Conservation (phyloP, 1,139 yeast species). For the Saccharomyces hybrid region DNA sequence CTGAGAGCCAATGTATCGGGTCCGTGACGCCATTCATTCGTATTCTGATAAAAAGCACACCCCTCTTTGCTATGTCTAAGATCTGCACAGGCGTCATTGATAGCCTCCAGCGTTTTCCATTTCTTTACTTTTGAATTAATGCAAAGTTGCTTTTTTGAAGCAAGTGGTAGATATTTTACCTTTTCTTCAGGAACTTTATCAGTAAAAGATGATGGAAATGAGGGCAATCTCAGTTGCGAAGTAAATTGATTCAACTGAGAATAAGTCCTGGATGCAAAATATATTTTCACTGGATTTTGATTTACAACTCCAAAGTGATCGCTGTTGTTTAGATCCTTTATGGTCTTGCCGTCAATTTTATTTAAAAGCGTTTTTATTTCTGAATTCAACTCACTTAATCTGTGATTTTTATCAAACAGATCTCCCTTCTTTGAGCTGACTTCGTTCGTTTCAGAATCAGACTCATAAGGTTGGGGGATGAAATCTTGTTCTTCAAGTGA, state of each 20-base stretch:
- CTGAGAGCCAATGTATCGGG: conserved; percentile 42
- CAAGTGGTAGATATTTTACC: conserved; percentile 58
- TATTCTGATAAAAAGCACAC: conserved; percentile 45
- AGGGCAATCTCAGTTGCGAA: conserved; percentile 57
- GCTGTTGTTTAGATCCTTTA: conserved; percentile 6
- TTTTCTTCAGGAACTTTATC: conserved; percentile 37
- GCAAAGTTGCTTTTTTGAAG: conserved; percentile 82
- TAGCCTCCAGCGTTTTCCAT: conserved; percentile 43
- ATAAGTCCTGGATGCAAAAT: conserved; percentile 82
- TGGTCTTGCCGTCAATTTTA: conserved; percentile 33
- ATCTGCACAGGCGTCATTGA: conserved; percentile 81
- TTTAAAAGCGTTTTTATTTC: conserved; percentile 42
- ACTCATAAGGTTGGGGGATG: conserved; percentile 29
- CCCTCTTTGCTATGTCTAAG: conserved; percentile 45
- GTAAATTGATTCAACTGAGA: conserved; percentile 83
- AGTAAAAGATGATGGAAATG: conserved; percentile 55
- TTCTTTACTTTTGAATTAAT: conserved; percentile 56
- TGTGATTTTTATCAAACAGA: conserved; percentile 22
- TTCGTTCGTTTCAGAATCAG: conserved; percentile 28
- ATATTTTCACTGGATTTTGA: conserved; percentile 45
- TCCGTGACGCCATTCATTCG: conserved; percentile 24
- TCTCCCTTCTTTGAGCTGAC: conserved; percentile 1
- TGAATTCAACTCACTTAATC: conserved; percentile 25
- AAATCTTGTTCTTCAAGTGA: conserved; percentile 21
- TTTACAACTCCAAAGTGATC: conserved; percentile 7